A percentile compares a stretch with the other conserved stretches of the same genome.
Conservation (phyloP, 257 asterid genomes). For the Haberlea rhodopensis region DNA sequence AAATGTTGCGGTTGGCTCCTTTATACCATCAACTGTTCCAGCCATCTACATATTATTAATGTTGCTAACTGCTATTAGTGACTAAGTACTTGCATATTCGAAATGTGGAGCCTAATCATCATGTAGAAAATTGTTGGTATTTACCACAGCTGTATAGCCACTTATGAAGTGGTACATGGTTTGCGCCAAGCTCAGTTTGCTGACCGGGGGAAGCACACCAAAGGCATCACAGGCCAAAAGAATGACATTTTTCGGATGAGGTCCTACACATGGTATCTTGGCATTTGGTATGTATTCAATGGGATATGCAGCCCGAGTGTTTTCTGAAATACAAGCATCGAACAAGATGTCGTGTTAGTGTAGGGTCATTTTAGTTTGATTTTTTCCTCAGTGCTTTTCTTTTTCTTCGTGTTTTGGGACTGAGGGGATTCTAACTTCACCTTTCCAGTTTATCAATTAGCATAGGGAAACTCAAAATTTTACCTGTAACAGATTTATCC, state of each 20-base stretch:
- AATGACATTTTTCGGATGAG: slow-evolving; percentile 88
- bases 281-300: slow-evolving; percentile 91
- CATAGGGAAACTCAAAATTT: slow-evolving; percentile 1
- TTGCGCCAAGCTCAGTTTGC: slow-evolving; percentile 81
- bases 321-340: slow-evolving; percentile 42
- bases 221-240: slow-evolving; percentile 93
- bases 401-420: not conserved
- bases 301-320: slow-evolving; percentile 93
- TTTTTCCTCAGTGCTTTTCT: not conserved
- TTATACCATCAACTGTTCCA: slow-evolving; percentile 95
- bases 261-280: slow-evolving; percentile 88
- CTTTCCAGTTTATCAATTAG: not conserved
- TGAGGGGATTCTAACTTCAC: not conserved
- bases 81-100: not conserved
- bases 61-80: not conserved
- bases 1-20: slow-evolving; percentile 91
- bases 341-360: not conserved
- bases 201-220: slow-evolving; percentile 94
- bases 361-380: not conserved
- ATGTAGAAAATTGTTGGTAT: not conserved
- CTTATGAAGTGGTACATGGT: slow-evolving; percentile 97
- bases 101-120: not conserved
- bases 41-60: slow-evolving; percentile 54
- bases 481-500: slow-evolving; percentile 91
- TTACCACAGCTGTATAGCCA: slow-evolving; percentile 92